A percentile compares a stretch with the other conserved stretches of the same genome.
Conservation (phyloP, 1,139 yeast genomes). For the Suhomyces kunorum region DNA sequence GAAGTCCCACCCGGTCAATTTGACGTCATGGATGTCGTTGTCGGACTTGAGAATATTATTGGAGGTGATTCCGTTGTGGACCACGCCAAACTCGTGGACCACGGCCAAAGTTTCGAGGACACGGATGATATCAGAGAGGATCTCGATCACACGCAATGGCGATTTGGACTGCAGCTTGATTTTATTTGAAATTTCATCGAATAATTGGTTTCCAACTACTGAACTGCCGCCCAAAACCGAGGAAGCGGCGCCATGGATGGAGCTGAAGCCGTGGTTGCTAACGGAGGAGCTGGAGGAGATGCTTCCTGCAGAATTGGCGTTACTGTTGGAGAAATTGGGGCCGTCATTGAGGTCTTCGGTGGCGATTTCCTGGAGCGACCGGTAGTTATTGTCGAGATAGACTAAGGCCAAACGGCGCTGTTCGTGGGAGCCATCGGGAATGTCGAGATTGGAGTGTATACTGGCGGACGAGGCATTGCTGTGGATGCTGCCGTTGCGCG, state of each 20-base stretch:
- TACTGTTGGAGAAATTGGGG: slow-evolving; percentile 3
- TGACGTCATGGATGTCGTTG: slow-evolving; percentile 33
- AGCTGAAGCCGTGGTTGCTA: slow-evolving; percentile 3
- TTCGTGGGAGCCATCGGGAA: not conserved
- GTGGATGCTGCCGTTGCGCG: slow-evolving; percentile 10
- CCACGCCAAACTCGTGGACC: slow-evolving; percentile 47
- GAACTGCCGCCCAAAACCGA: slow-evolving; percentile 7
- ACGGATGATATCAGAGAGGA: slow-evolving; percentile 35
- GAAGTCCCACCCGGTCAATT: slow-evolving; percentile 54
- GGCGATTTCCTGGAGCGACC: slow-evolving; percentile 21
- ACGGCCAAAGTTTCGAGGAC: slow-evolving; percentile 37
- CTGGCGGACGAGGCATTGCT: slow-evolving; percentile 2
- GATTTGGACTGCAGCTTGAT: slow-evolving; percentile 19
- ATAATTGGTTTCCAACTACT: slow-evolving; percentile 9
- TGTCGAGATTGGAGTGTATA: not conserved
- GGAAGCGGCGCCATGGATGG: slow-evolving; percentile 4
- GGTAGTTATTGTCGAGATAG: slow-evolving; percentile 28
- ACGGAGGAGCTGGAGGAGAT: slow-evolving; percentile 5
- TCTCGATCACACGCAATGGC: slow-evolving; percentile 28
- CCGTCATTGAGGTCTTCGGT: slow-evolving; percentile 7
- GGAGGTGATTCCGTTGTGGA: slow-evolving; percentile 52
- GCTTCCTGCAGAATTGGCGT: slow-evolving; percentile 4
- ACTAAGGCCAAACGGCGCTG: slow-evolving; percentile 30
- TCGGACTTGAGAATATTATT: slow-evolving; percentile 36
- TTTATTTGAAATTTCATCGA: slow-evolving; percentile 10